Percentiles rank a stretch among this genome's conserved stretches.
These are phyloP conservation scores for Scalesia atractyloides DNA, from an alignment of 129 eudicot genomes.

Conservation along the genomic window DNA sequence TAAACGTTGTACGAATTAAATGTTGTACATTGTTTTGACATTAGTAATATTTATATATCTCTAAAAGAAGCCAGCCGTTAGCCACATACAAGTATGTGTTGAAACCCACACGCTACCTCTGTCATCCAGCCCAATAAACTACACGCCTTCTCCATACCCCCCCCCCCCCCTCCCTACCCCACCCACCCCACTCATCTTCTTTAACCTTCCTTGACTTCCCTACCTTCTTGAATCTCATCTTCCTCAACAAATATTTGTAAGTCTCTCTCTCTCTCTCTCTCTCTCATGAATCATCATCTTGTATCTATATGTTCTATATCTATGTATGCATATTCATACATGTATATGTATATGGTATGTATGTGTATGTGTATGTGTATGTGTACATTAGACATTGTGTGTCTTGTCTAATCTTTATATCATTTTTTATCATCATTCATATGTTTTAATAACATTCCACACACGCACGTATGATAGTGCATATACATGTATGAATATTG, in stretches of 20 bases:
- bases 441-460: conserved; percentile 7
- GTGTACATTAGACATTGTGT: background rate
- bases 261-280: conserved; percentile 19
- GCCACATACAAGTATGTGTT: conserved; percentile 22
- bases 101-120: conserved; percentile 45
- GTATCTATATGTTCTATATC: background rate
- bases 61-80: background rate
- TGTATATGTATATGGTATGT: background rate
- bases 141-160: conserved; percentile 39
- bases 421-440: conserved; percentile 20
- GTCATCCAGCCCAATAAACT: conserved; percentile 41
- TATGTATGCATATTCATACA: background rate
- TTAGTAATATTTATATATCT: background rate
- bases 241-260: conserved; percentile 31
- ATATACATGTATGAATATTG: conserved; percentile 6
- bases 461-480: background rate
- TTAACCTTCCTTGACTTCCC: conserved; percentile 18
- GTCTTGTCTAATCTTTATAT: background rate
- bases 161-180: background rate
- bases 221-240: conserved; percentile 28
- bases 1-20: background rate
- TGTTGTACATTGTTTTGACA: background rate
- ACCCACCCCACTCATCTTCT: background rate
- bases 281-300: background rate
- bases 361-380: background rate